phyloP scores from a whole-genome alignment of 1,139 yeast genomes.

The Lodderomyces beijingensis region DNA sequence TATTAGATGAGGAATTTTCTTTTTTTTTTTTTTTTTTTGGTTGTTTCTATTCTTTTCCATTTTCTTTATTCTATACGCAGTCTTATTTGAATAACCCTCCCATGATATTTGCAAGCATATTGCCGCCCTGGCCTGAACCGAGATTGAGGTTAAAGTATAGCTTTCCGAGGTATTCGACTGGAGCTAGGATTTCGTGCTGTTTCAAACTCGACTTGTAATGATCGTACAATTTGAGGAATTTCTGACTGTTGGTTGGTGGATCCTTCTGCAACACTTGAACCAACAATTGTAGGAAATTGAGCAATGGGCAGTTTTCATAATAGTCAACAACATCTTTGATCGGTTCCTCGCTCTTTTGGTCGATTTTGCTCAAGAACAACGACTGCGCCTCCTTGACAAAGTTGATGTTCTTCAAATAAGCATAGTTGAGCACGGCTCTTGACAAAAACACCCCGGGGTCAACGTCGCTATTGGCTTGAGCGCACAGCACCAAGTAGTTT shows the following conservation, averaged over 20 bases:
- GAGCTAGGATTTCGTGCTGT: conserved; percentile 29
- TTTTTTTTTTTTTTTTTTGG: conserved; percentile 2
- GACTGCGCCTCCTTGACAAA: conserved; percentile 46
- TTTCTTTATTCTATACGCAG: too few relatives aligned
- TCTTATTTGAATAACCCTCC: conserved; percentile 59
- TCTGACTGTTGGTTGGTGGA: conserved; percentile 40
- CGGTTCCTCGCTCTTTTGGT: conserved; percentile 11
- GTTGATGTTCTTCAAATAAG: conserved; percentile 59
- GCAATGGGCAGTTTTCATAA: conserved; percentile 30
- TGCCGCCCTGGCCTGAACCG: conserved; percentile 55
- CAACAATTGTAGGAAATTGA: conserved; percentile 70
- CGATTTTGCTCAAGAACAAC: conserved; percentile 30
- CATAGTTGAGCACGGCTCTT: conserved; percentile 67
- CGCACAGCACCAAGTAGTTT: conserved; percentile 46
- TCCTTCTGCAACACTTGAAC: conserved; percentile 58
- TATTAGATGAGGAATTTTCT: conserved; percentile 4
- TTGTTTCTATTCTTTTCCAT: too few relatives aligned
- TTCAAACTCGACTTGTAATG: conserved; percentile 31
- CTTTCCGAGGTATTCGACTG: conserved; percentile 48
- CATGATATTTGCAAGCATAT: conserved; percentile 82
- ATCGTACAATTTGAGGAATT: conserved; percentile 50
- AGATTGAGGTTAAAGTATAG: conserved; percentile 35
- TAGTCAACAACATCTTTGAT: conserved; percentile 14
- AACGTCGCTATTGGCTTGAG: conserved; percentile 20
- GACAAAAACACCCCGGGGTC: conserved; percentile 52